Conservation (phyloP, 2,329 filamentous ascomycete species). For the Endocalyx cinctus region DNA sequence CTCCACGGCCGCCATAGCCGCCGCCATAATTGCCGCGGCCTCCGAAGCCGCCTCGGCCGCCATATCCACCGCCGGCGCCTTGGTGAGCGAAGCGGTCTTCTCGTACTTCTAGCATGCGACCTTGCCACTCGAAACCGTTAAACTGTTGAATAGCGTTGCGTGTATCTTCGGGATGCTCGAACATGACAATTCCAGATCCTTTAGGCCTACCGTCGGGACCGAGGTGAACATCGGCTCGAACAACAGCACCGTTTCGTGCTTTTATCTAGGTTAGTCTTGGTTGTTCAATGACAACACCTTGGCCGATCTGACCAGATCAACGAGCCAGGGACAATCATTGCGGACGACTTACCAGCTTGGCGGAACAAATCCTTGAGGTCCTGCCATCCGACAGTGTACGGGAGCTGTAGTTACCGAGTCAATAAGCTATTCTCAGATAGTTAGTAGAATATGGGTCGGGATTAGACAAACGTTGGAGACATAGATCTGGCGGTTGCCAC, state of each 20-base stretch:
- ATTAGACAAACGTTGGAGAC: slow-evolving; percentile 88
- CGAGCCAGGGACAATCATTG: background rate
- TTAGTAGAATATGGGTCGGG: slow-evolving; percentile 27
- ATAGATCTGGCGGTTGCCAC: slow-evolving; percentile 85
- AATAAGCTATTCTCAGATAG: slow-evolving; percentile 10
- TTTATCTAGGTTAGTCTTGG: slow-evolving; percentile 12
- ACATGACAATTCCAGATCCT: slow-evolving; percentile 94
- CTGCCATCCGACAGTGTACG: slow-evolving; percentile 97
- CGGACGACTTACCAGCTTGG: slow-evolving; percentile 74
- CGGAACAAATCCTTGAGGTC: slow-evolving; percentile 98
- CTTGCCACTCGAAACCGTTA: slow-evolving; percentile 99
- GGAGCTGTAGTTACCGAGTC: slow-evolving; percentile 60
- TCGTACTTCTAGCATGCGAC: slow-evolving; percentile 85
- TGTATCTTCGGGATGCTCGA: slow-evolving; percentile 90
- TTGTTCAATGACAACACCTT: background rate
- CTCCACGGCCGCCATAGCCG: slow-evolving; percentile 36
- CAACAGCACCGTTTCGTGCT: slow-evolving; percentile 70
- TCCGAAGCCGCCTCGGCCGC: slow-evolving; percentile 52
- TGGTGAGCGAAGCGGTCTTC: slow-evolving; percentile 85
- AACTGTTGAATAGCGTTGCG: slow-evolving; percentile 95
- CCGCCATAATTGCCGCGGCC: slow-evolving; percentile 41
- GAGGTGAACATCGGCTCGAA: slow-evolving; percentile 91
- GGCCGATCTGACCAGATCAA: no score
- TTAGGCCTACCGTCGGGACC: slow-evolving; percentile 91
- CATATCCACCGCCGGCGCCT: slow-evolving; percentile 55